Evolutionary conservation across 345 rosid genomes (phyloP), one percentile per base, ranked within the genome.

Genomic region (Eucalyptus marginata): DNA sequence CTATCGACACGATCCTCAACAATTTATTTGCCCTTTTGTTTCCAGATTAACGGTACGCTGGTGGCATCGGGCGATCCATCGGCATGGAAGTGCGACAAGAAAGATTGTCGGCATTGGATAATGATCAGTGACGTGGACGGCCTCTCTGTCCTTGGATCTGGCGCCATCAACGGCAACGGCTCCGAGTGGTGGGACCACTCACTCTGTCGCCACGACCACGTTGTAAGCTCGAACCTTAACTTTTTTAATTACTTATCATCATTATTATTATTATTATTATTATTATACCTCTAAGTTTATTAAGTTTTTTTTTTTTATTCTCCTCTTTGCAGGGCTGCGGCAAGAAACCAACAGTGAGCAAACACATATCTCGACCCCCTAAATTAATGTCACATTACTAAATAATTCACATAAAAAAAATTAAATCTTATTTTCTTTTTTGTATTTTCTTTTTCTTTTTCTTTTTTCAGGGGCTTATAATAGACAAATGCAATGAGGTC

Each of bases 131-230:
- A 91, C 18, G 66, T 93, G 50, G 86, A 90, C 87, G 94, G 95
- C 24, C 91, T 94, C 47, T 10, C 44, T 81, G 88, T 95, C 66
- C 86, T 90, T 88, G 95, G 96, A 15, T 33, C 49, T 44, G 96
- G 96, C 17, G 86, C 90, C 49, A n/a, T 95, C 89, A 89, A 94
- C 89, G 95, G 95, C 33, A 89, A 86, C 76, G 96, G 96, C 49
- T 31, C 89, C 50, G 90, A 54, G 4, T 93, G 96, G 95, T 95
- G 96, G 95, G 62, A 81, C 33, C 40, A 87, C 33, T 88, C 93
- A 5, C 59, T 89, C 59, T 13, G 89, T 86, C 88, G 92, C 88
- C 56, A 88, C n/a, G 31, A 71, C 27, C 49, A 59, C 46, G 33
- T 87, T 13, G 66, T 58, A 87, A 20, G 76, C 20, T 64, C 20